Conservation (phyloP, 495 filamentous ascomycete genomes). For the Amphirosellinia nigrospora region DNA sequence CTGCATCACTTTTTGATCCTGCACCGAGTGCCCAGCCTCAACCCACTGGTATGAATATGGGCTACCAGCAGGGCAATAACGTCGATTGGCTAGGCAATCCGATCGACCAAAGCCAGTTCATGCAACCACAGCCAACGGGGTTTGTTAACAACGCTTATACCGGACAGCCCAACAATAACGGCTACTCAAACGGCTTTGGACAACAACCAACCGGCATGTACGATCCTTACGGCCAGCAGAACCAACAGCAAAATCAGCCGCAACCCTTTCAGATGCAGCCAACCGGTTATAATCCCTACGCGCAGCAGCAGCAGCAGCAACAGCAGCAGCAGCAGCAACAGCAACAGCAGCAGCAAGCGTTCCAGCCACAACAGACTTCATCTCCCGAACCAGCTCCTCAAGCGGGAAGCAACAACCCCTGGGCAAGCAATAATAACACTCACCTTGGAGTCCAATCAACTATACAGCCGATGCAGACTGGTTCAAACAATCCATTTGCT, state of each 20-base stretch:
- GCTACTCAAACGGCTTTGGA: constrained; percentile 51
- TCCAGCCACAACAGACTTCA: constrained; percentile 56
- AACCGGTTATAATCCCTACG: constrained; percentile 56
- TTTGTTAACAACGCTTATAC: constrained; percentile 87
- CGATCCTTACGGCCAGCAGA: constrained; percentile 63
- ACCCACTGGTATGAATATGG: constrained; percentile 89
- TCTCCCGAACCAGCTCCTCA: constrained; percentile 65
- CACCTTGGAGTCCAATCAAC: constrained; percentile 47
- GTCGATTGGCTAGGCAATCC: constrained; percentile 98
- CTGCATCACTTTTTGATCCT: constrained; percentile 81
- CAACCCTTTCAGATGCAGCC: constrained; percentile 52
- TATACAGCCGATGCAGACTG: constrained; percentile 73
- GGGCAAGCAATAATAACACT: constrained; percentile 59
- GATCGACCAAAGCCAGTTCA: constrained; percentile 69
- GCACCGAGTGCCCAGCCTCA: constrained; percentile 68
- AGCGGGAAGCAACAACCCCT: constrained; percentile 88
- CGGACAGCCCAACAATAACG: constrained; percentile 63
- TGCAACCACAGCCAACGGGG: constrained; percentile 75
- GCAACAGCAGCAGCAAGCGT: constrained; percentile 41
- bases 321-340: no score
- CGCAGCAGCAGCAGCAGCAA: constrained; percentile 41
- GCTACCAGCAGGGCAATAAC: constrained; percentile 92
- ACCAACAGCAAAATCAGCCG: constrained; percentile 59
- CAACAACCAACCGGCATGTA: constrained; percentile 47
- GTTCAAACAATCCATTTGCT: constrained; percentile 97